Conservation (phyloP, 2,329 filamentous ascomycete genomes). For the Paraconiothyrium sp. region DNA sequence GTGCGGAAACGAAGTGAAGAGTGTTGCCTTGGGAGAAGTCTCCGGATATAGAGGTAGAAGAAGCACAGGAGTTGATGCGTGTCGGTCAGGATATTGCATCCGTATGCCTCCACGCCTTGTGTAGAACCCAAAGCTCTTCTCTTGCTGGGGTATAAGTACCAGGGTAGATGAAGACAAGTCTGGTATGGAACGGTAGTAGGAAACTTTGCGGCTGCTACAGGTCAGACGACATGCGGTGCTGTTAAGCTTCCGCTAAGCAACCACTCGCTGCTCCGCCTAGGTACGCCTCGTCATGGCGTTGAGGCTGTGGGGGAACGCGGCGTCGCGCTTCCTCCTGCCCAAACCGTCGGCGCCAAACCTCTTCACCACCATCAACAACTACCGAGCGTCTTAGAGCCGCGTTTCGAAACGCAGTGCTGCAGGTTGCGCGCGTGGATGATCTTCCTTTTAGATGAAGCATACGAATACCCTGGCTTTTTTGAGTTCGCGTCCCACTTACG, state of each 20-base stretch:
- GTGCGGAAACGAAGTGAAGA: no score
- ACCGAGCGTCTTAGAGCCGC: neutral
- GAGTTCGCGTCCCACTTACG: neutral
- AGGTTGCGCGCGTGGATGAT: neutral
- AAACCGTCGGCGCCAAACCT: neutral
- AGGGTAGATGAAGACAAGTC: neutral
- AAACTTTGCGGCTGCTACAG: neutral
- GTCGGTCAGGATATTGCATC: neutral
- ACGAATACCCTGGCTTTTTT: neutral
- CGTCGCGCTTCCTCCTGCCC: neutral
- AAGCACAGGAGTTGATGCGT: neutral
- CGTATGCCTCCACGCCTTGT: neutral
- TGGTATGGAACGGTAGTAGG: neutral
- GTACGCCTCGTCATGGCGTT: slow-evolving; percentile 1
- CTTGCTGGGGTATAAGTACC: neutral
- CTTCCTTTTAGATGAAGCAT: neutral
- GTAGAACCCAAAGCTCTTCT: neutral
- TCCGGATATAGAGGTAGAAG: no score
- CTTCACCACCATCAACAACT: neutral
- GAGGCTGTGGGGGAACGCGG: slow-evolving; percentile 7
- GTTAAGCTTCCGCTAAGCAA: slow-evolving; percentile 4
- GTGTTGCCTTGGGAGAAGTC: neutral
- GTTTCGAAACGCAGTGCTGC: neutral
- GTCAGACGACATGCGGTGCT: neutral
- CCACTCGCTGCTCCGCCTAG: neutral